These are phyloP conservation scores for Acanthochlamys bracteata DNA, from an alignment of 106 monocot genomes.

Conservation along the genomic window DNA sequence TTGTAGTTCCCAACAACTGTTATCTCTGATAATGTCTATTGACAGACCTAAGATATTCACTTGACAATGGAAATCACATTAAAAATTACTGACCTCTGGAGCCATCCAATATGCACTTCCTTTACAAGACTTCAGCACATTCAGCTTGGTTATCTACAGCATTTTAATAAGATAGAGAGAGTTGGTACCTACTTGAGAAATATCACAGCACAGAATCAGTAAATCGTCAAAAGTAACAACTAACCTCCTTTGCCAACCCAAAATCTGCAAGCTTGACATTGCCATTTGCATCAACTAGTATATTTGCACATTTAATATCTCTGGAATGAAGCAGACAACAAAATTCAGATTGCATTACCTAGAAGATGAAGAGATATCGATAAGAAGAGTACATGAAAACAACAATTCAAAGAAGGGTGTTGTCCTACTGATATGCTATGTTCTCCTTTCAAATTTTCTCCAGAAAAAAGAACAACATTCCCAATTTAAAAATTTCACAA, in stretches of 20 bases:
- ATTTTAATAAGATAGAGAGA: background rate
- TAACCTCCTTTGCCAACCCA: conserved; percentile 96
- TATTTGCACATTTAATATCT: conserved; percentile 96
- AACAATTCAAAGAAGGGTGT: too few relatives aligned
- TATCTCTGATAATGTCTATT: too few relatives aligned
- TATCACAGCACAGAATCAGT: background rate
- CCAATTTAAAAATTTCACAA: background rate
- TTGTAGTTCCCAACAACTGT: too few relatives aligned
- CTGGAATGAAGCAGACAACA: conserved; percentile 21
- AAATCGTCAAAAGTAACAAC: background rate
- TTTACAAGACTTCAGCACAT: conserved; percentile 81
- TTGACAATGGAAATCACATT: too few relatives aligned
- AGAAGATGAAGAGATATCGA: too few relatives aligned
- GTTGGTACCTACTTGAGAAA: background rate
- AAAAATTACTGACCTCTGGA: conserved; percentile 61
- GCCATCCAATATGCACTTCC: conserved; percentile 99
- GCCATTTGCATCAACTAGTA: conserved; percentile 89
- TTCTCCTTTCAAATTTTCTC: too few relatives aligned
- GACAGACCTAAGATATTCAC: too few relatives aligned
- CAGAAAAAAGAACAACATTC: too few relatives aligned
- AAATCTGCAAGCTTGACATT: conserved; percentile 96
- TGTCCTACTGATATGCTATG: too few relatives aligned
- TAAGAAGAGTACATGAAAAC: too few relatives aligned
- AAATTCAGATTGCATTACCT: background rate
- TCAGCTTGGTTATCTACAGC: conserved; percentile 55